Evolutionary conservation across 1,284 basidiomycete species (phyloP), one percentile per base, ranked within the genome.

Genomic region (Heliocybe sulcata): DNA sequence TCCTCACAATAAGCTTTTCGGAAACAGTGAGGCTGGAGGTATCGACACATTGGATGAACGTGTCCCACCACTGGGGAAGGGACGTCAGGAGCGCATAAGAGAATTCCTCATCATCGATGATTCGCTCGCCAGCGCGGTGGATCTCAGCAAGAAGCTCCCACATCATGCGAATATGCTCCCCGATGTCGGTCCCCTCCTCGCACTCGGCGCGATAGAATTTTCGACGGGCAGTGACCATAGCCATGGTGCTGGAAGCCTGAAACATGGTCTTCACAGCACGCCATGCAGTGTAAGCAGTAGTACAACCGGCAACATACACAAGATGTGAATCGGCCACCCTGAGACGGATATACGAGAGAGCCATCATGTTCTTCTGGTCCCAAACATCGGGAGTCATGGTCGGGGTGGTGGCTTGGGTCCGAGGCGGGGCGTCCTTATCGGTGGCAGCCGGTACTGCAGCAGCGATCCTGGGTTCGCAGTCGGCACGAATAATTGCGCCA

Each of bases 41-140:
- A 52, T 65, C 57, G 11, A 67, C 45, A 3, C 62, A 55, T 1
- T 58, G 57, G 1, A 67, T 68, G 52, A 70, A 73, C 4, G 56
- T 55, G 42, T 74, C 64, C 71, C 72, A 74, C 4, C 61, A 62
- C 20, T 70, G 65, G 19, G 69, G 72, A 4, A 74, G 59, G 8
- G 67, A 72, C 0, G 66, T 69, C 2, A 74, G 59, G 0, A 74
- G 53, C 14, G 65, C 68, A 54, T 67, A 67, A 1, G 61, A 54
- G 49, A 74, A 74, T 14, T 74, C 71, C 16, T 64, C 56, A 27
- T 72, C 69, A 0, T 23, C 48, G 3, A 69, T 54, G 31, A 42
- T 66, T 58, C 1, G 38, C 51, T 4, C 48, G 49, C 47, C 8
- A 8, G 22, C 3, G 11, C 47, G 11, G 11, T 49, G 47, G 10